A percentile compares a stretch with the other conserved stretches of the same genome.
Evolutionary conservation across 1,139 yeast genomes (phyloP).

Genomic region (Wickerhamomyces sp.): DNA sequence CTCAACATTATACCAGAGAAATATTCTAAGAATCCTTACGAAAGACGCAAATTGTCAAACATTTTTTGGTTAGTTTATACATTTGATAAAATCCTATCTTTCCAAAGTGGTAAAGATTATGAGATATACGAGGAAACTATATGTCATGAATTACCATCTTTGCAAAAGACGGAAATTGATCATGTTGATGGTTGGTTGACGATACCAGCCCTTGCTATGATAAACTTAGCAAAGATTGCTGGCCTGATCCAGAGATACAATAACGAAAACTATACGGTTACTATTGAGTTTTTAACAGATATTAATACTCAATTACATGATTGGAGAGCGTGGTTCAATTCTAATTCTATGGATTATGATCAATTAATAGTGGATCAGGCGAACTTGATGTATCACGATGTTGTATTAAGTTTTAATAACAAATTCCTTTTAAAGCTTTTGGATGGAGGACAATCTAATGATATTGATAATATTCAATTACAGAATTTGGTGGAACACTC

Average conservation of each 20-base stretch:
- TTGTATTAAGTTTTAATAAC: conserved; percentile 23
- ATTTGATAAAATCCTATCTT: conserved; percentile 50
- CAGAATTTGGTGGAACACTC: conserved; percentile 35
- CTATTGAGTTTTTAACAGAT: conserved; percentile 1
- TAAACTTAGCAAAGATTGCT: conserved; percentile 40
- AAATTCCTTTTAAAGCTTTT: conserved; percentile 21
- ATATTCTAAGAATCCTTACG: conserved; percentile 36
- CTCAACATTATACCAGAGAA: conserved; percentile 27
- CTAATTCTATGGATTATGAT: conserved; percentile 8
- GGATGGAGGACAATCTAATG: conserved; percentile 11
- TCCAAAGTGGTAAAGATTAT: conserved; percentile 51
- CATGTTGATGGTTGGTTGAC: conserved; percentile 52
- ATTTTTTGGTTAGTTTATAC: conserved; percentile 57
- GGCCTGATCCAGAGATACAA: conserved; percentile 20
- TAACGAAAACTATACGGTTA: conserved; percentile 2
- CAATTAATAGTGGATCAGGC: conserved; percentile 19
- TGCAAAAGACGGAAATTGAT: conserved; percentile 19
- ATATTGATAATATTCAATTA: conserved; percentile 22
- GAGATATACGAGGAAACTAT: conserved; percentile 39
- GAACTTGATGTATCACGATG: conserved; percentile 25
- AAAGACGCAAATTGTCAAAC: conserved; percentile 45
- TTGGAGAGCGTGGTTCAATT: conserved; percentile 20
- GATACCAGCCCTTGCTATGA: conserved; percentile 41
- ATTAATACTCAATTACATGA: conserved; percentile 10
- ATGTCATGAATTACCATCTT: conserved; percentile 33